phyloP scores from a whole-genome alignment of 2,329 filamentous ascomycete species.

The Pyrenophora seminiperda region DNA sequence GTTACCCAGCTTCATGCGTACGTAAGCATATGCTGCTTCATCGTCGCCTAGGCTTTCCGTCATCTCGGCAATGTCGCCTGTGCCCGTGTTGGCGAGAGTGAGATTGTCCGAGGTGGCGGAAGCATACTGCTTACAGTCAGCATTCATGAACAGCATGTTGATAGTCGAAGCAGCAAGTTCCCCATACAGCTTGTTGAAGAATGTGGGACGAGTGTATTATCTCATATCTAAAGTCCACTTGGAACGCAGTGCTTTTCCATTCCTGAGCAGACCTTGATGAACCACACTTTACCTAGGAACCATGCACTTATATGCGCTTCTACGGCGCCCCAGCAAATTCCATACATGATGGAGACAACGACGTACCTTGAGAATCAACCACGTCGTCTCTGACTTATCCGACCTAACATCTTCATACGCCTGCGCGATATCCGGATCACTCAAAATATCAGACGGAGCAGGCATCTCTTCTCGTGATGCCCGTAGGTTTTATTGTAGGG shows the following conservation, averaged over 20 bases:
- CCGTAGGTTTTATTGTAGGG: background rate
- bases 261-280: no score
- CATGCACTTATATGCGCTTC: no score
- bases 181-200: no score
- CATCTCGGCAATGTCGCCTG: constrained; percentile 65
- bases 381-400: constrained; percentile 69
- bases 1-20: constrained; percentile 66
- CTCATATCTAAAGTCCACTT: no score
- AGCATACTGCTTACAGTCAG: constrained; percentile 19
- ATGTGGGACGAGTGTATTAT: no score
- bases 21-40: constrained; percentile 69
- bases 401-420: constrained; percentile 71
- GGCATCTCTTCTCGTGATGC: constrained; percentile 35
- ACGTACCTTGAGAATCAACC: constrained; percentile 67
- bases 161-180: background rate
- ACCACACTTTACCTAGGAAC: no score
- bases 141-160: background rate
- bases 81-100: constrained; percentile 62
- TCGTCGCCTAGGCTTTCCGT: constrained; percentile 60
- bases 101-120: constrained; percentile 62
- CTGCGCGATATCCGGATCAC: constrained; percentile 61
- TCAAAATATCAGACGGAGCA: constrained; percentile 37
- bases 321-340: no score
- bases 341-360: background rate
- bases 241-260: no score